Base-by-base conservation (phyloP, 768 basidiomycete species). In the Fistulinella prunicolor region DNA sequence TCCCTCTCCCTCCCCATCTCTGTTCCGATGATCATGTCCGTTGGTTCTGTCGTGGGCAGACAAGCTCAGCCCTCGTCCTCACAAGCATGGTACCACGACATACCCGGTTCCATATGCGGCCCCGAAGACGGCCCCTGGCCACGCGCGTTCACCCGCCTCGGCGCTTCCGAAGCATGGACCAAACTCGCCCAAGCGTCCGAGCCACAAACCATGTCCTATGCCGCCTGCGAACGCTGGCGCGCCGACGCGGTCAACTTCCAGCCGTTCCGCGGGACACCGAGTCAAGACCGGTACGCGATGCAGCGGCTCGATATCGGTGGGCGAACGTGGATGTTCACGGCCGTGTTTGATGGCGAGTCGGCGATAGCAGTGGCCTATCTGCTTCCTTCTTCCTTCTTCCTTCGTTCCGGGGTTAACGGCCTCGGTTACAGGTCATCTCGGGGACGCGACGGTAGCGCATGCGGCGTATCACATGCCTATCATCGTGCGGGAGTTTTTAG, bases 381-480 rank as follows among this genome's bases (percentile, higher is more conserved):
- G 12, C 16, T 38, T 29, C 3, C 12, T 37, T 43, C n/a, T 21
- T 26, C 17, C 20, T n/a, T 35, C 23, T 19, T 17, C 4, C 13
- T 28, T 28, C 26, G 26, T 28, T 28, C 10, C 26, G 6, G 6
- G n/a, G n/a, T n/a, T n/a, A n/a, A n/a, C n/a, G n/a, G n/a, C n/a
- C n/a, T n/a, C n/a, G n/a, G n/a, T n/a, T n/a, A n/a, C 55, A 84
- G 83, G 84, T 40, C 84, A 86, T 62, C 73, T 84, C 20, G 84
- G 84, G 24, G 82, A 84, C 61, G 78, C 79, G 50, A 85, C 83
- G 0, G 84, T 84, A 14, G 81, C 80, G 53, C 82, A 85, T 55
- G 83, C 84, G 44, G 78, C 81, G 46, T 73, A 79, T 55, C 82
- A 85, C 59, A 71, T 86, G 54, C 84, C 84, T 44, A 81, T 83